Conservation (phyloP, 345 rosid genomes). For the Populus pruinosa region DNA sequence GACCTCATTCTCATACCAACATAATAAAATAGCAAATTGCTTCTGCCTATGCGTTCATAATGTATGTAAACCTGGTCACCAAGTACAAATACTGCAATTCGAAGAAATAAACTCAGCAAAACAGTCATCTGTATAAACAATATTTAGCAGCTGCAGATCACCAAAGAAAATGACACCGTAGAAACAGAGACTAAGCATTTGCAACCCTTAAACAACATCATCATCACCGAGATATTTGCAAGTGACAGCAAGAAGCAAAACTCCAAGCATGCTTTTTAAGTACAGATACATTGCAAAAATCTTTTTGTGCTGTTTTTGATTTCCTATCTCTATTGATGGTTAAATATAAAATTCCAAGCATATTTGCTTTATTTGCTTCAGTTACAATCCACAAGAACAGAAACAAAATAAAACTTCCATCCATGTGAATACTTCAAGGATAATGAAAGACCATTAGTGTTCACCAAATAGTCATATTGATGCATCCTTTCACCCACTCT, state of each 20-base stretch:
- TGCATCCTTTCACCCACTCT: neutral
- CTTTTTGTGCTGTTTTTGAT: neutral
- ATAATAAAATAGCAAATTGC: neutral
- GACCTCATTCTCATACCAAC: too few species aligned
- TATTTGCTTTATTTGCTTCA: constrained; percentile 4
- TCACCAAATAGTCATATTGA: neutral
- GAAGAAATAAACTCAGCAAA: neutral
- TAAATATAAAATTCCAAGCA: neutral
- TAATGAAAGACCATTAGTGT: neutral
- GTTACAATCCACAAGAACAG: neutral
- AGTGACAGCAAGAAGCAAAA: neutral
- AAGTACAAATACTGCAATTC: neutral
- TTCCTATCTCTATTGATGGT: neutral
- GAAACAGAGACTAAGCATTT: neutral
- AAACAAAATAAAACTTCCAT: constrained; percentile 4
- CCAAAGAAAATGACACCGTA: neutral
- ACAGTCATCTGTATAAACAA: neutral
- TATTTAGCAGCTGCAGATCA: neutral
- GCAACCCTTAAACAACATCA: neutral
- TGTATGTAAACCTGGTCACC: neutral
- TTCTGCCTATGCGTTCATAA: neutral
- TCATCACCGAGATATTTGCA: neutral
- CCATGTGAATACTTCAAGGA: neutral
- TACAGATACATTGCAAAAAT: constrained; percentile 7
- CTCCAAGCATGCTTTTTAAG: neutral